Evolutionary conservation across 1,284 basidiomycete genomes (phyloP).

Genomic region (Microbotryum scabiosae): DNA sequence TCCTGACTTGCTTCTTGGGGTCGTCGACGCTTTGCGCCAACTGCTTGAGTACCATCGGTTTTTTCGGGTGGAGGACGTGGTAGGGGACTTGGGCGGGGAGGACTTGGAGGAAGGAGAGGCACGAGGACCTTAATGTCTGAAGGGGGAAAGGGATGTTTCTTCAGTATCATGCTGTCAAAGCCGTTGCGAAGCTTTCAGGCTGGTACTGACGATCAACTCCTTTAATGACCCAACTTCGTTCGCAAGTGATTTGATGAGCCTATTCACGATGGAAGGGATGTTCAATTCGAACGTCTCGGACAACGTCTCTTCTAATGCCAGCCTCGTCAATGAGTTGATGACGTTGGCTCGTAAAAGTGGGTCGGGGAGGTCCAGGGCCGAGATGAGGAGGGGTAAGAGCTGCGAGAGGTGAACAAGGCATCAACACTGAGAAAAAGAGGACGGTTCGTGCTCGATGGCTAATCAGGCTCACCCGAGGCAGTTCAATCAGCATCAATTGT

Average conservation of each 20-base stretch:
- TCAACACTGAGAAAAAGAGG: not conserved
- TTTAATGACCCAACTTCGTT: conserved; percentile 14
- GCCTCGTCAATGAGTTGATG: conserved; percentile 62
- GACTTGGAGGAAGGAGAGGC: conserved; percentile 62
- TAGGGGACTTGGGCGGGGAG: conserved; percentile 69
- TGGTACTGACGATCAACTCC: conserved; percentile 6
- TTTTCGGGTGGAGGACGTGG: conserved; percentile 66
- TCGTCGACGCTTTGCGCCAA: conserved; percentile 73
- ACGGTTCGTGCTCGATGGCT: not conserved
- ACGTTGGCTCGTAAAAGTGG: conserved; percentile 64
- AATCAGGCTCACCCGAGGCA: conserved; percentile 45
- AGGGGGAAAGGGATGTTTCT: not conserved
- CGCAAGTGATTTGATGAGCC: conserved; percentile 28
- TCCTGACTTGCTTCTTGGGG: conserved; percentile 66
- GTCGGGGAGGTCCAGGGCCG: conserved; percentile 69
- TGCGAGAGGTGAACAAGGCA: conserved; percentile 38
- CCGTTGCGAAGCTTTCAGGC: not conserved
- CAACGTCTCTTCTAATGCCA: conserved; percentile 63
- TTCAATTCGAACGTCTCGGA: conserved; percentile 40
- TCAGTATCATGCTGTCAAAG: not conserved
- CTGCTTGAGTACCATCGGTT: conserved; percentile 60
- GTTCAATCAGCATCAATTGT: conserved; percentile 56
- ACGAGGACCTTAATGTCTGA: conserved; percentile 64
- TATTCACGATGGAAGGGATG: conserved; percentile 20
- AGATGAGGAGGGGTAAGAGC: conserved; percentile 81